phyloP scores from a whole-genome alignment of 176 grass and related monocot species.

The Bonia amplexicaulis region DNA sequence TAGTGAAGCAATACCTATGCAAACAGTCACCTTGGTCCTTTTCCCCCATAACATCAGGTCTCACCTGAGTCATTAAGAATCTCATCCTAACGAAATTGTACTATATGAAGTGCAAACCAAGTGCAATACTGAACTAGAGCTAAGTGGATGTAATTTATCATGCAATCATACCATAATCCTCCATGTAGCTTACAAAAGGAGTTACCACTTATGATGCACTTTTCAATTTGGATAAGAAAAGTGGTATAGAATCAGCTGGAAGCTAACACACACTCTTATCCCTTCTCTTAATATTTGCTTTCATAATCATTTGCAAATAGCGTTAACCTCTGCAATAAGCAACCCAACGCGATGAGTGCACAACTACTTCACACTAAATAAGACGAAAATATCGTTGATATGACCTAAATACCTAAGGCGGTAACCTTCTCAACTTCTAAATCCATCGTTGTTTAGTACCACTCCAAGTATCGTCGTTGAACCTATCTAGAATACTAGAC shows the following conservation, averaged over 20 bases:
- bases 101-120: not conserved
- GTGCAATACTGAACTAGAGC: not conserved
- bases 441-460: not conserved
- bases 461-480: not conserved
- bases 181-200: not conserved
- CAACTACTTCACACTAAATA: not conserved
- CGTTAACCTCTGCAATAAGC: not conserved
- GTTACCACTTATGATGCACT: not conserved
- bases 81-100: not conserved
- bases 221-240: not conserved
- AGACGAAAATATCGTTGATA: not conserved
- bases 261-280: not conserved
- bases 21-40: not conserved
- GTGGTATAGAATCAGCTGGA: not conserved
- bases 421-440: not conserved
- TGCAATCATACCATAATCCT: not conserved
- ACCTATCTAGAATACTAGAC: not conserved
- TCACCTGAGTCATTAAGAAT: not conserved
- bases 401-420: not conserved
- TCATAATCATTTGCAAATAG: not conserved
- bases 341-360: not conserved
- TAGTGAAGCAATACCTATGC: not conserved
- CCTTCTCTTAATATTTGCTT: not conserved
- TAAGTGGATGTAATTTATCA: slow-evolving; percentile 6
- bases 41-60: not conserved